These are phyloP conservation scores for Xerocomellus amylosporus DNA, from an alignment of 768 basidiomycete species.

Conservation along the genomic window DNA sequence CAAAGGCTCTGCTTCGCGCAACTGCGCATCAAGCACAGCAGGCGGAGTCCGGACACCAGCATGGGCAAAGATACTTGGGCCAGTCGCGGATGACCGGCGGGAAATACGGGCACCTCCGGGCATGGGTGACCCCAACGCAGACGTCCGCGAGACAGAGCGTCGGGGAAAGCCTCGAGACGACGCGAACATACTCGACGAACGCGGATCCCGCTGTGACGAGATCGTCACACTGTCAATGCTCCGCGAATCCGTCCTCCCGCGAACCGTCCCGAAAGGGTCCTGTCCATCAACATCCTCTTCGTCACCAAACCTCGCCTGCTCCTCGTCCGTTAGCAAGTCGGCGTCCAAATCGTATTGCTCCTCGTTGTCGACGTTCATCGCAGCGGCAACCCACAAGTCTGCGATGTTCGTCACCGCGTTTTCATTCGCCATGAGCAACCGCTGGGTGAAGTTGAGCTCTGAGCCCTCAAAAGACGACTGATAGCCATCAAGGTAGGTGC, in stretches of 20 bases:
- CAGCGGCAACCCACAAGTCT: conserved; percentile 96
- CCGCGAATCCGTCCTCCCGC: conserved; percentile 19
- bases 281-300: conserved; percentile 43
- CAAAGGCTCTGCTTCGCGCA: conserved; percentile 42
- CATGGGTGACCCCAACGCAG: conserved; percentile 33
- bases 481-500: conserved; percentile 43
- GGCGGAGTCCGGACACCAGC: conserved; percentile 77
- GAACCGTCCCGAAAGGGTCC: conserved; percentile 22
- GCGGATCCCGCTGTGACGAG: conserved; percentile 21
- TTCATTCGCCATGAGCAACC: conserved; percentile 89
- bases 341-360: conserved; percentile 60
- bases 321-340: conserved; percentile 23
- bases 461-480: conserved; percentile 41
- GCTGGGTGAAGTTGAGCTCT: conserved; percentile 84
- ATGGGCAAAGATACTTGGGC: conserved; percentile 81
- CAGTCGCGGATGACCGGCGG: conserved; percentile 50
- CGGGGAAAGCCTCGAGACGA: conserved; percentile 30
- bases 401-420: conserved; percentile 92
- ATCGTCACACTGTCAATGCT: conserved; percentile 16
- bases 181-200: conserved; percentile 26
- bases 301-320: conserved; percentile 35
- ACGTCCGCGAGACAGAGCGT: conserved; percentile 31
- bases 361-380: conserved; percentile 92
- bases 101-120: conserved; percentile 37
- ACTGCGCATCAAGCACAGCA: conserved; percentile 71